Evolutionary conservation across 192 early-diverging fungal species (phyloP).

Genomic region (Obelidium mucronatum): DNA sequence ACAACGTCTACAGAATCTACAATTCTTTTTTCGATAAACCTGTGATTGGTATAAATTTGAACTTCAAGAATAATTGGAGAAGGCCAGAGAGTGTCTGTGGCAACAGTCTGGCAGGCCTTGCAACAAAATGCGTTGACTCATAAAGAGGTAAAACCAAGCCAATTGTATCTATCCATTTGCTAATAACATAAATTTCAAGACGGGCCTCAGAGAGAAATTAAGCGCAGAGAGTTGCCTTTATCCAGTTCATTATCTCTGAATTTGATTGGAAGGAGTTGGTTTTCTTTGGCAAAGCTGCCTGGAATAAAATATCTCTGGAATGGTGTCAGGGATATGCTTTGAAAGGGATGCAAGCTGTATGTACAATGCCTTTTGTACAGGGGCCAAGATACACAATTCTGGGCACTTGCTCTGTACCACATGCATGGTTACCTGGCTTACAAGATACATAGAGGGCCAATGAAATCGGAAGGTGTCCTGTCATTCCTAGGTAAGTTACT

Average conservation of each 20-base stretch:
- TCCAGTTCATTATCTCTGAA: neutral
- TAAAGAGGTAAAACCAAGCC: conserved; percentile 6
- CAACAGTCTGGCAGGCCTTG: neutral
- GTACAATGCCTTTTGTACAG: neutral
- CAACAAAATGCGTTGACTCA: neutral
- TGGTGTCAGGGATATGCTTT: neutral
- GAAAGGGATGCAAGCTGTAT: neutral
- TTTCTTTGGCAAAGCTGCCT: conserved; percentile 5
- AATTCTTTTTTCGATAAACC: neutral
- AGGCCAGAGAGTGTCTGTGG: neutral
- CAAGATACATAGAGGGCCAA: neutral
- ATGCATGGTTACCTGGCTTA: neutral
- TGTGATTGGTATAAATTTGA: conserved; percentile 1
- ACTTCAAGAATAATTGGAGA: neutral
- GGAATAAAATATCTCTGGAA: conserved; percentile 3
- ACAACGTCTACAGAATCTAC: no score
- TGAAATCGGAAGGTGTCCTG: neutral
- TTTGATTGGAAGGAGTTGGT: conserved; percentile 5
- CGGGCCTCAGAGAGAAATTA: neutral
- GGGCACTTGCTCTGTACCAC: neutral
- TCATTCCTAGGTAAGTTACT: neutral
- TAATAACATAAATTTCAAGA: neutral
- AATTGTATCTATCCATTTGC: neutral
- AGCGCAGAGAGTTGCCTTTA: neutral
- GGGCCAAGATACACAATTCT: neutral